Base-by-base conservation (phyloP, 2,329 filamentous ascomycete species). In the Fusarium veterinarium region DNA sequence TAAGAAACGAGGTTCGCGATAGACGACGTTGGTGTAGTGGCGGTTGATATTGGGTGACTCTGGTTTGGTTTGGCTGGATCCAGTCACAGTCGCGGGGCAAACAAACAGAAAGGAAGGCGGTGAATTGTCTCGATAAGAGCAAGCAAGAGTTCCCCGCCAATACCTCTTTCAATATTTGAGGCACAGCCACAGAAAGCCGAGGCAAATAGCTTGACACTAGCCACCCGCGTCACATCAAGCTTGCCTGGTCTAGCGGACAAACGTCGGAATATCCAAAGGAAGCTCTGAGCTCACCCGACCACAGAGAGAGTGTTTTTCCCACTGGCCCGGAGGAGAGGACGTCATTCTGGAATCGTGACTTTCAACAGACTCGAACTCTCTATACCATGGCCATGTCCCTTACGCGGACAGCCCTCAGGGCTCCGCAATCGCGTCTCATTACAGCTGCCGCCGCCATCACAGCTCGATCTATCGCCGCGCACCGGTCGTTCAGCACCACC, bases 401-500 rank as follows among this genome's bases (percentile, higher is more conserved):
- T 46, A 71, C 75, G 60, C 78, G 79, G 75, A 75, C 78, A 53
- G 77, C 74, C 70, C 77, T 81, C 56, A 72, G 76, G 67, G 70
- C 57, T 41, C 73, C 70, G 53, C 76, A 68, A 51, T 69, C 73
- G 45, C 76, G 72, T 45, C 74, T 77, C 56, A 62, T 72, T 31
- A 53, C 67, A 31, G 64, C 76, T 30, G 65, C 74, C 23, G 55
- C 66, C 58, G 64, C 69, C 51, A 60, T 69, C 52, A 67, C 66
- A 51, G 53, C 71, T 59, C 62, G 63, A 55, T 48, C 65, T 58
- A 52, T 75, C 49, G 64, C 58, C n/a, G 60, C 75, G 25, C 69
- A 76, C 40, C 78, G 80, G 41, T 72, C 76, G 62, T 76, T 83
- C 64, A 75, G 76, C 61, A 78, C 80, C 23, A 81, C 82, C 6